Evolutionary conservation across 495 filamentous ascomycete genomes (phyloP).

Genomic region (Opeltia flavorubescens): DNA sequence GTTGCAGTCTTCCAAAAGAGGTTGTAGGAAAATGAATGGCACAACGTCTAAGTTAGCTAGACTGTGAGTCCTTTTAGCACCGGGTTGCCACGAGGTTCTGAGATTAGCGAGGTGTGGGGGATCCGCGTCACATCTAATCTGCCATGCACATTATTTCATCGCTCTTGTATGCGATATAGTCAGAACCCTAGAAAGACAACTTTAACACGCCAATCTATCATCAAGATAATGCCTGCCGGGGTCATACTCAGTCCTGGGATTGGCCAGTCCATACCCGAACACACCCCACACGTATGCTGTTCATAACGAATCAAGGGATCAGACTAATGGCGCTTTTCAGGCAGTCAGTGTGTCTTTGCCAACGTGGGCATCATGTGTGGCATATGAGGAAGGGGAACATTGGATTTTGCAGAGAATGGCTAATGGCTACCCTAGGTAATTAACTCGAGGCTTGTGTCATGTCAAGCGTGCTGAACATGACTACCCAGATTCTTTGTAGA

Average conservation of each 20-base stretch:
- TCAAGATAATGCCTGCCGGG: too few species aligned
- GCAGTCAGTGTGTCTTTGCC: constrained; percentile 93
- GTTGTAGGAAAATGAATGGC: too few species aligned
- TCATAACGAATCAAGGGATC: not conserved
- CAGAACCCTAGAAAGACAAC: not conserved
- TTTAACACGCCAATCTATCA: too few species aligned
- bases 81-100: not conserved
- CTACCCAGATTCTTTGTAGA: constrained; percentile 74
- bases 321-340: constrained; percentile 28
- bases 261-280: constrained; percentile 20
- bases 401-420: constrained; percentile 77
- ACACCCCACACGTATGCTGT: constrained; percentile 39
- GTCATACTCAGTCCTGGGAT: constrained; percentile 3
- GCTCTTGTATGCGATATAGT: too few species aligned
- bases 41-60: too few species aligned
- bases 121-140: too few species aligned
- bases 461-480: not conserved
- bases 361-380: constrained; percentile 82
- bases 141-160: too few species aligned
- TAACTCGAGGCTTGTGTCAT: not conserved
- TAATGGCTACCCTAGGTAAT: constrained; percentile 79
- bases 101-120: too few species aligned
- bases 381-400: constrained; percentile 80
- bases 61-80: not conserved
- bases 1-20: too few species aligned